phyloP scores from a whole-genome alignment of 1,284 basidiomycete genomes.

The Vanrija pseudolonga region DNA sequence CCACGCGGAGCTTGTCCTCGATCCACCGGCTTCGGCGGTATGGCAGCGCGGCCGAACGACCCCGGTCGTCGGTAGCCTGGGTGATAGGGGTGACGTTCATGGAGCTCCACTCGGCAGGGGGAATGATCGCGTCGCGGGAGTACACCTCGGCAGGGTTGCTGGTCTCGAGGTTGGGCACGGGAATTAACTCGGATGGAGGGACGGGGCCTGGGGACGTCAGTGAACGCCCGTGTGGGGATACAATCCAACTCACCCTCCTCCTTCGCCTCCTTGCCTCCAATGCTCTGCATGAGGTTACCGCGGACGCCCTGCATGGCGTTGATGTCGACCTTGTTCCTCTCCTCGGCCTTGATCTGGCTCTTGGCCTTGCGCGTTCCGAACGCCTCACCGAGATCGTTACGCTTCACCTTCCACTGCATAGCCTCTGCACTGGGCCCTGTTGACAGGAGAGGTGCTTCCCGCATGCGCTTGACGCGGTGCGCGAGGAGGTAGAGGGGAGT shows the following conservation, averaged over 20 bases:
- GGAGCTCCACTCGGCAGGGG: conserved; percentile 59
- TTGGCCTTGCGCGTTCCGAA: conserved; percentile 93
- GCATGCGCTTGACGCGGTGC: conserved; percentile 75
- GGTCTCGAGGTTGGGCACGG: conserved; percentile 64
- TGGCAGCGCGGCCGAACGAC: conserved; percentile 60
- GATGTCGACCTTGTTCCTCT: conserved; percentile 82
- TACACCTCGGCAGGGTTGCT: conserved; percentile 69
- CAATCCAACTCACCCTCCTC: conserved; percentile 10
- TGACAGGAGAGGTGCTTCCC: conserved; percentile 37
- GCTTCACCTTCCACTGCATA: conserved; percentile 60
- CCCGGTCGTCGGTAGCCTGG: conserved; percentile 58
- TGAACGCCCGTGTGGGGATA: background rate
- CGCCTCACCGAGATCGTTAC: conserved; percentile 76
- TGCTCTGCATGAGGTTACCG: conserved; percentile 71
- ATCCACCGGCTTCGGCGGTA: conserved; percentile 65
- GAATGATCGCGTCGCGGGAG: conserved; percentile 67
- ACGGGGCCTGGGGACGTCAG: conserved; percentile 9
- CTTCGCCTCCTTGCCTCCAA: conserved; percentile 60
- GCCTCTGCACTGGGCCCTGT: background rate
- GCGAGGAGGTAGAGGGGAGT: conserved; percentile 69
- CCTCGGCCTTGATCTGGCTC: conserved; percentile 72
- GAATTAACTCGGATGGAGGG: conserved; percentile 56
- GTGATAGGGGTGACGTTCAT: conserved; percentile 50
- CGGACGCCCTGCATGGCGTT: conserved; percentile 76
- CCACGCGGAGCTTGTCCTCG: conserved; percentile 36